phyloP scores from a whole-genome alignment of 345 rosid genomes.

The Alliaria petiolata region DNA sequence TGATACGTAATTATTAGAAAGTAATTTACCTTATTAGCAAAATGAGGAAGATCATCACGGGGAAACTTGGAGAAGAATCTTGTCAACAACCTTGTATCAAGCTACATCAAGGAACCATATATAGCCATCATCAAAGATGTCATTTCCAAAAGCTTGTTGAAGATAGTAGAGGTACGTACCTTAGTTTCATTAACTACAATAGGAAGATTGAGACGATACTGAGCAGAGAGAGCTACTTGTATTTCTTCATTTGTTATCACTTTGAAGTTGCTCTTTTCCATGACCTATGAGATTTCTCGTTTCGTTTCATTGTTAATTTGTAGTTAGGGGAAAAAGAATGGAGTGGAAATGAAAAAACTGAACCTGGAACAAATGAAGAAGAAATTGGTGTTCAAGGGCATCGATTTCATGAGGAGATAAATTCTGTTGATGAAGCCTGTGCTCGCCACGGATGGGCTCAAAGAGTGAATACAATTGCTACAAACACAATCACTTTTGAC shows the following conservation, averaged over 20 bases:
- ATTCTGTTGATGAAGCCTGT: conserved; percentile 52
- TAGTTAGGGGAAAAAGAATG: not conserved
- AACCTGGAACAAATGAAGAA: conserved; percentile 50
- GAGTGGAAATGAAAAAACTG: not conserved
- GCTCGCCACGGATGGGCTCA: conserved; percentile 59
- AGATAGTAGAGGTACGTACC: conserved; percentile 32
- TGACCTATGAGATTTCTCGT: conserved; percentile 40
- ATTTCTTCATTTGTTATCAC: conserved; percentile 56
- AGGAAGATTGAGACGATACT: conserved; percentile 76
- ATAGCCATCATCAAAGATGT: not conserved
- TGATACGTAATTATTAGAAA: not conserved
- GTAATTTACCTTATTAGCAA: conserved; percentile 60
- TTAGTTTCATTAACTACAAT: conserved; percentile 61
- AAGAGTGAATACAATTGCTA: conserved; percentile 67
- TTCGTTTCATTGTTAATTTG: not conserved
- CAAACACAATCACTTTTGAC: conserved; percentile 6
- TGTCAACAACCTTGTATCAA: conserved; percentile 55
- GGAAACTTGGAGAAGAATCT: conserved; percentile 56
- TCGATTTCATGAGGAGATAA: conserved; percentile 49
- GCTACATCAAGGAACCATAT: conserved; percentile 40
- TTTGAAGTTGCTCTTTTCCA: conserved; percentile 79
- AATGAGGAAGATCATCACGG: conserved; percentile 58
- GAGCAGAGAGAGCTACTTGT: conserved; percentile 61
- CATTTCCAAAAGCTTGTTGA: not conserved
- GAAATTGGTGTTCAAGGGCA: conserved; percentile 47